These are phyloP conservation scores for Scheffersomyces titani DNA, from an alignment of 1,139 yeast genomes.

Conservation along the genomic window DNA sequence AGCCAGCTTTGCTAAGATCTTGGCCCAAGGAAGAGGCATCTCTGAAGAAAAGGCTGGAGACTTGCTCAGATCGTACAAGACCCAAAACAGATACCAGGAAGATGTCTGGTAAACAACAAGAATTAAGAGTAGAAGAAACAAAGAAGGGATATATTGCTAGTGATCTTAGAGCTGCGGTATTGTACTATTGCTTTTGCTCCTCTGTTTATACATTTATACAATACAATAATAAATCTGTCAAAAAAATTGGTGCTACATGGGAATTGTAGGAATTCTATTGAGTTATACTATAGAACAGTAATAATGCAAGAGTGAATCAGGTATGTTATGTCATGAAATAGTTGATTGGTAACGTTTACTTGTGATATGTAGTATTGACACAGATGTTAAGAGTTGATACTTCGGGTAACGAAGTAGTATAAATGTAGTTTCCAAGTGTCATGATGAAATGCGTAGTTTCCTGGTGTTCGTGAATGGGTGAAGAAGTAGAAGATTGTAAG, in stretches of 20 bases:
- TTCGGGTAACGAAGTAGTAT: no score
- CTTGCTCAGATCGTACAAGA: constrained; percentile 75
- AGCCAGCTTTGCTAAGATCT: constrained; percentile 61
- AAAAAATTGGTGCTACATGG: not conserved
- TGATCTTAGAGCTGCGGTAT: not conserved
- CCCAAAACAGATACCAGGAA: constrained; percentile 90
- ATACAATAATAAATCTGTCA: not conserved
- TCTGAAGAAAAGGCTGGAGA: constrained; percentile 72
- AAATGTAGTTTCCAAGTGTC: no score
- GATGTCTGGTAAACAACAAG: constrained; percentile 79
- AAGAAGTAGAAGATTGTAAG: no score
- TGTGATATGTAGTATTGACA: not conserved
- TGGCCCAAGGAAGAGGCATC: constrained; percentile 60
- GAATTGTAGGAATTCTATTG: not conserved
- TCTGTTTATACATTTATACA: not conserved
- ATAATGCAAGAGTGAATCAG: not conserved
- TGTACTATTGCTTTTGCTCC: not conserved
- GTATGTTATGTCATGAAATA: not conserved
- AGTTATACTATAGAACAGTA: not conserved
- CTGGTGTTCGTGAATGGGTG: no score
- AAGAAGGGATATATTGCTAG: not conserved
- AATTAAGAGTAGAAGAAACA: not conserved
- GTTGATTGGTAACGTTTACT: not conserved
- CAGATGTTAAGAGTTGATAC: no score
- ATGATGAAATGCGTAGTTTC: no score